phyloP scores from a whole-genome alignment of 2,329 filamentous ascomycete genomes.

The Stagonosporopsis rhizophila region DNA sequence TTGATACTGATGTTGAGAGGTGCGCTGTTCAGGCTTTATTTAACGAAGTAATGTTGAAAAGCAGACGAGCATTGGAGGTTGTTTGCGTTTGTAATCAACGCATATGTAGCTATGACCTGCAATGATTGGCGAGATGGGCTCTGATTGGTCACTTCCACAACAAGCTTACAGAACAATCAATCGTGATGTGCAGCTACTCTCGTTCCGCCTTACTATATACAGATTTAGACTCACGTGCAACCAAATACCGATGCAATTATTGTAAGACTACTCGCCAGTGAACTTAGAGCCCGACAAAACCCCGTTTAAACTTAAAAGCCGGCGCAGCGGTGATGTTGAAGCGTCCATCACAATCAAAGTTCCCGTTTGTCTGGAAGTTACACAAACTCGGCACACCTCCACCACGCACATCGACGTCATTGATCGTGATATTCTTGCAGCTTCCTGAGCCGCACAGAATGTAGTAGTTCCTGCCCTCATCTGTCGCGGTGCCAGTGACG shows the following conservation, averaged over 20 bases:
- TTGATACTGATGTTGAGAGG: too few relatives aligned
- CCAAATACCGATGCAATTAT: not conserved
- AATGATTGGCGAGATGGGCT: not conserved
- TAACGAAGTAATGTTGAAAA: too few relatives aligned
- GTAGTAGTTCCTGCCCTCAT: constrained; percentile 53
- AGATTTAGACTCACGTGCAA: not conserved
- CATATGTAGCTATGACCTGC: not conserved
- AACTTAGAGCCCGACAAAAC: not conserved
- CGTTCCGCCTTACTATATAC: not conserved
- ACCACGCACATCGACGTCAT: constrained; percentile 47
- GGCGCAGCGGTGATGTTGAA: constrained; percentile 20
- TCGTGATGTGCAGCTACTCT: not conserved
- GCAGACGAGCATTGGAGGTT: too few relatives aligned
- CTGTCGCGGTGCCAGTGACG: constrained; percentile 51
- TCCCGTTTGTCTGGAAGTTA: constrained; percentile 36
- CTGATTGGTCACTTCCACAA: not conserved
- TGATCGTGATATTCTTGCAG: constrained; percentile 64
- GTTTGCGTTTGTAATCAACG: too few relatives aligned
- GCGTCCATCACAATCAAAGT: constrained; percentile 36
- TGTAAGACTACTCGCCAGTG: not conserved
- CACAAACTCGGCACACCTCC: constrained; percentile 49
- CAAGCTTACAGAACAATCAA: not conserved
- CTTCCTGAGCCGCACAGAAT: constrained; percentile 62
- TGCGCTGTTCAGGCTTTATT: too few relatives aligned
- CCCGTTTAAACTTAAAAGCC: not conserved